Base-by-base conservation (phyloP, 1,284 basidiomycete species). In the Pseudozyma thailandica region DNA sequence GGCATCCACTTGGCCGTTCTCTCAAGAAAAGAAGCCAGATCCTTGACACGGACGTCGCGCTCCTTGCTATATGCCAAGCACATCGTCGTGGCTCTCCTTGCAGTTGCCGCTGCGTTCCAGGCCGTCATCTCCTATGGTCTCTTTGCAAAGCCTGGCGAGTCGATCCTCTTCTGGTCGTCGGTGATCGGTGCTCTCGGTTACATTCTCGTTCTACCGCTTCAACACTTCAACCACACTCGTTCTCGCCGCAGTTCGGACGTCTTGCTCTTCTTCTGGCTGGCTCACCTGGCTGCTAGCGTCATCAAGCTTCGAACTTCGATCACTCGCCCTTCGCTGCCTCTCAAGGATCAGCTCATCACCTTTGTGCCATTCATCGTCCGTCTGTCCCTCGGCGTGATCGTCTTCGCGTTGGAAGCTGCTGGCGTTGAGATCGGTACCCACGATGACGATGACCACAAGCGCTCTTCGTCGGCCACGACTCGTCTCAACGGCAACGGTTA, bases 231-330 rank as follows among this genome's bases (percentile, higher is more conserved):
- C 77, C 93, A 96, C 82, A 88, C 88, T 37, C 89, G 90, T n/a
- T 88, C 89, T 0, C 88, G 89, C 15, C 87, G 88, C 9, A 91
- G 93, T 0, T 94, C 92, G 0, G 87, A 91, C 0, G 82, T 89
- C 21, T 84, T 94, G 26, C 87, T 97, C 21, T 84, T 95, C 49
- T 94, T 92, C 84, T 95, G 92, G 90, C 91, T 93, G 0, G 50
- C 87, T 4, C 92, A 93, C 75, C 55, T 88, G 10, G 27, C 87
- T 20, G 84, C 85, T 0, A 78, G 88, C 1, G 77, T 85, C 4
- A 81, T 92, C 23, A 89, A 90, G 86, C 84, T 89, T 0, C 68
- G 78, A 31, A 81, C 75, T 20, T 61, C 41, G 35, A 46, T 74
- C 38, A 73, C 63, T 13, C 48, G 44, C 33, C 65, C 77, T 10